These are phyloP conservation scores for Cercospora brassicicola DNA, from an alignment of 2,329 filamentous ascomycete species.

Conservation along the genomic window DNA sequence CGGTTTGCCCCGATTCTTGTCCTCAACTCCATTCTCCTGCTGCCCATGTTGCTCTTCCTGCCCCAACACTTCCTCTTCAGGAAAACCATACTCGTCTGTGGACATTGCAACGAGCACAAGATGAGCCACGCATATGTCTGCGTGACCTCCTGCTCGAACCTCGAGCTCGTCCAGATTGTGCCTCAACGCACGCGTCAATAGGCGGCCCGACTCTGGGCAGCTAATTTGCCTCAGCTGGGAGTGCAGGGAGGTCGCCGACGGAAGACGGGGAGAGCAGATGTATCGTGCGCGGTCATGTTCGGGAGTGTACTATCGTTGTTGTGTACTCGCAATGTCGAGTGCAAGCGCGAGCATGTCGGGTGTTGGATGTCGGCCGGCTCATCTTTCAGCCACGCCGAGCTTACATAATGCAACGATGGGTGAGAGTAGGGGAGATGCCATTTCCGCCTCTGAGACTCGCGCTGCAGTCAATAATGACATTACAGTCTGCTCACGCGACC, in stretches of 20 bases:
- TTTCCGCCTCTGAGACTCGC: neutral
- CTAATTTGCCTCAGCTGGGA: constrained; percentile 1
- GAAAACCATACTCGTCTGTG: neutral
- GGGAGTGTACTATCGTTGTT: neutral
- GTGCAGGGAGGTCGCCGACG: neutral
- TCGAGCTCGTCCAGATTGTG: neutral
- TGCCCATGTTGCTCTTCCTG: neutral
- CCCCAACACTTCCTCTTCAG: neutral
- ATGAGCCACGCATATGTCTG: neutral
- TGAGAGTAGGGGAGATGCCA: neutral
- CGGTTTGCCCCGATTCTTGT: constrained; percentile 19
- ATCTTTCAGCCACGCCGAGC: neutral
- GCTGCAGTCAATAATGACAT: too few relatives aligned
- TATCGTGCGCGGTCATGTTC: neutral
- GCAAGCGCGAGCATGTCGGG: neutral
- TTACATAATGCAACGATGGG: neutral
- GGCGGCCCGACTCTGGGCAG: neutral
- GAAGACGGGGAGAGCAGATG: neutral
- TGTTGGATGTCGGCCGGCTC: neutral
- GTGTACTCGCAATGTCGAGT: neutral
- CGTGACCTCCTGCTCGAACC: neutral
- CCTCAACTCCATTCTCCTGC: neutral
- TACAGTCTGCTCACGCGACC: too few relatives aligned
- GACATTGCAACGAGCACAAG: neutral
- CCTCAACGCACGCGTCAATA: constrained; percentile 2